Evolutionary conservation across 441 rosid genomes (phyloP).

Genomic region (Dalechampia spathulata): DNA sequence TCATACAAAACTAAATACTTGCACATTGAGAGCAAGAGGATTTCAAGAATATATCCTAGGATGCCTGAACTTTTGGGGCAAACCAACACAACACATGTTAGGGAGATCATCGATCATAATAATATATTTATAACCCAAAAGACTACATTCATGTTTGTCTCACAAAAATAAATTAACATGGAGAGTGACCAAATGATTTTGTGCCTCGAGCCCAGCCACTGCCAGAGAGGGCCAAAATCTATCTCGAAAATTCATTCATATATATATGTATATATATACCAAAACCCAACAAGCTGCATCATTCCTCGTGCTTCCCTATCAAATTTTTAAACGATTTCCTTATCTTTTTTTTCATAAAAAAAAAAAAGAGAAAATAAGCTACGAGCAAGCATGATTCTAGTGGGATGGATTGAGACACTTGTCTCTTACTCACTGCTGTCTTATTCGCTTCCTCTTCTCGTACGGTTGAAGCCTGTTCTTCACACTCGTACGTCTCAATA

Average conservation of each 20-base stretch:
- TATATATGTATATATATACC: neutral
- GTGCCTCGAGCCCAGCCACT: conserved; percentile 32
- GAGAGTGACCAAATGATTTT: conserved; percentile 10
- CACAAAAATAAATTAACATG: neutral
- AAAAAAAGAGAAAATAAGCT: conserved; percentile 1
- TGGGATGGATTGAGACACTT: conserved; percentile 13
- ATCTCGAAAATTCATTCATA: conserved; percentile 26
- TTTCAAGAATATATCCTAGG: conserved; percentile 24
- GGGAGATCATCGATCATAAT: too few relatives aligned
- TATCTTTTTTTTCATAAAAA: too few relatives aligned
- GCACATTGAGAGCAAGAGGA: too few relatives aligned
- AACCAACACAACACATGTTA: conserved; percentile 8
- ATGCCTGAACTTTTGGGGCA: conserved; percentile 8
- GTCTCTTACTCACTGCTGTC: conserved; percentile 21
- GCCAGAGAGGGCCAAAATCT: conserved; percentile 19
- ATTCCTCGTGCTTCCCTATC: conserved; percentile 46
- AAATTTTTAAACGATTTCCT: too few relatives aligned
- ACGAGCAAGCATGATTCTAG: conserved; percentile 44
- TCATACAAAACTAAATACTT: too few relatives aligned
- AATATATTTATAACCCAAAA: conserved; percentile 5
- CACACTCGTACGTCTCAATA: neutral
- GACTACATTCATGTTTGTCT: conserved; percentile 5
- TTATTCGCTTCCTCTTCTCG: conserved; percentile 21
- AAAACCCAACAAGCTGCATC: conserved; percentile 31
- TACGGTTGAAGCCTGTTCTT: conserved; percentile 18